Base-by-base conservation (phyloP, 352 stramenopile genomes). In the Phytophthora rubi region DNA sequence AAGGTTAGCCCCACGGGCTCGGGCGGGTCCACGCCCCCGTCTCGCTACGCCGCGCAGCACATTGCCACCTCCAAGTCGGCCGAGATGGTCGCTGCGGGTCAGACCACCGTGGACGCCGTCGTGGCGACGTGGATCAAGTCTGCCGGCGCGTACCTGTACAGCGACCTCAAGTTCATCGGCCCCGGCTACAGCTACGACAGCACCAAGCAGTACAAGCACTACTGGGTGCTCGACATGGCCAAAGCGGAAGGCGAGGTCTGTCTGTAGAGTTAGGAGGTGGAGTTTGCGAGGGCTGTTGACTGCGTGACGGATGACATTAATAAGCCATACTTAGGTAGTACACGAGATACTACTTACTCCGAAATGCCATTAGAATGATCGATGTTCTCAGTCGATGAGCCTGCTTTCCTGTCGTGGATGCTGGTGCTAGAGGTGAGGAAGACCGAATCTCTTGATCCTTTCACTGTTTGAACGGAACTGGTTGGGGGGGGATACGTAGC, bases 81-180 rank as follows among this genome's bases (percentile, higher is more conserved):
- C 8, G 80, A 88, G 57, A 62, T 81, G 48, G 74, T 85, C 2
- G 80, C 73, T 1, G 77, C 70, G 3, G 80, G 80, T 2, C 71
- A 83, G 32, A 62, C 45, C 15, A 57, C 66, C 4, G 73, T 77
- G 28, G 57, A 77, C 15, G 51, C 53, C 10, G 76, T 84, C 15
- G 77, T 86, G 59, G 73, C 51, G 6, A 62, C 73, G 30, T 86
- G 74, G 76, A 69, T 80, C 70, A 81, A 81, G 30, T 81, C 72
- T 23, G 16, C 67, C 2, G 66, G 67, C 7, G 65, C 77, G 53
- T 68, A 72, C 33, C 62, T 86, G 30, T 73, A 81, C 69, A 73
- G 59, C 44, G 65, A 73, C 55, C 39, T 68, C 39, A 57, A 52
- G 53, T 79, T 65, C 45, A 61, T 79, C 52, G 68, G 71, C 7